Evolutionary conservation across 2,329 filamentous ascomycete species (phyloP), one percentile per base, ranked within the genome.

Genomic region (Aschersonia sp.): DNA sequence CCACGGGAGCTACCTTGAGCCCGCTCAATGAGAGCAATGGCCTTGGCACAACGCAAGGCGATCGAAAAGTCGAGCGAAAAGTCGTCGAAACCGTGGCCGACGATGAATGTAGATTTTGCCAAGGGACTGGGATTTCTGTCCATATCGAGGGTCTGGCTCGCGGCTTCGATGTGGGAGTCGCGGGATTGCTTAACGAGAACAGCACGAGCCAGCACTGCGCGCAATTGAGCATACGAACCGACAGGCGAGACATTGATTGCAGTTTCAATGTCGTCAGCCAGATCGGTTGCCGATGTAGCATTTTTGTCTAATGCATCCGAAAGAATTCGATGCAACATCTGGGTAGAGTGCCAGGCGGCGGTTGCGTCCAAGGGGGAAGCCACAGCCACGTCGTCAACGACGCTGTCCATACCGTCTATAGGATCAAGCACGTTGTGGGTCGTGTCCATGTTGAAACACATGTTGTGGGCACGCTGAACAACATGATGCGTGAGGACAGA

Each of bases 331-430:
- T 88, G 85, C 39, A 95, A 67, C 10, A 78, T 71, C 48, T 83
- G 72, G 53, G 79, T 87, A 0, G 89, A 94, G 70, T 82, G 92
- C 89, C 89, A 96, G 2, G 89, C 87, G 6, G 89, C 87, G 46
- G 96, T 78, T 10, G 87, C 88, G 63, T 96, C 90, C 54, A 96
- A 76, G 0, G 89, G 87, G 14, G 87, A 92, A 46, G 85, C 79
- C 51, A 96, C 85, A 3, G 87, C 83, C 46, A 79, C 78, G 57
- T 96, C 90, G 50, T 92, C 85, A 4, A 92, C 85, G 1, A 95
- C 87, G 5, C 78, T 74, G 59, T 94, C 85, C 73, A 94, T 84
- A 44, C 85, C 79, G 46, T 83, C 79, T 52, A 86, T 83, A 29
- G 73, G 69, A 4, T 74, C 69, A 42, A 72, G 67, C 0, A 80